Evolutionary conservation across 1,284 basidiomycete species (phyloP), one percentile per base, ranked within the genome.

Genomic region (Takashimella tepidaria): DNA sequence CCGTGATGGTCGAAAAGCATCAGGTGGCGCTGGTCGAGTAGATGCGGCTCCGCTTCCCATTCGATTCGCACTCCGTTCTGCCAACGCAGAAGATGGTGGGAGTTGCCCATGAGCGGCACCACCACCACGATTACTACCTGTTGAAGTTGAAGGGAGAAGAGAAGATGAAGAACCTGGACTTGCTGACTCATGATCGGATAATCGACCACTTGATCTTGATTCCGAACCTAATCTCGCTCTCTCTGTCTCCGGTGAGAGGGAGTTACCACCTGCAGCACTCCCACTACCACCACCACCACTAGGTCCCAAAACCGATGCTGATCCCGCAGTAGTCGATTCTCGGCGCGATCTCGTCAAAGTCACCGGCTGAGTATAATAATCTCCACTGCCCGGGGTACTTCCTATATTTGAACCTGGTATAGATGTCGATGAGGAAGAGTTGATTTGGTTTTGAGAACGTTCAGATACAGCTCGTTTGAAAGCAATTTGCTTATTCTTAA

Each of bases 401-500:
- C 37, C 37, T 11, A 11, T 40, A 19, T 11, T 11, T 19, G 37
- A 19, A 40, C 11, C 11, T 19, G 11, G 37, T 11, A 40, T 40
- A 40, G 37, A 19, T n/a, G n/a, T n/a, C n/a, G n/a, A n/a, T n/a
- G n/a, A n/a, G n/a, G n/a, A n/a, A n/a, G n/a, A n/a, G n/a, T n/a
- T 19, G 41, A 27, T 22, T 16, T 51, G 46, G 1, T 46, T 26
- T 23, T 47, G 49, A 44, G 68, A 60, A 16, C 66, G 55, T 13
- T 72, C 64, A 25, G 62, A 56, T 6, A 65, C 40, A 8, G 68
- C 45, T 1, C 68, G 59, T 43, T 72, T 72, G 63, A 84, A 97
- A 56, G 86, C 79, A 25, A 87, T 84, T 74, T 98, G 96, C 74
- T 98, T 98, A 54, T 80, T 82, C 58, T 95, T 88, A 23, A 98